Evolutionary conservation across 2,329 filamentous ascomycete species (phyloP).

Genomic region (Arthrinium phaeospermum): DNA sequence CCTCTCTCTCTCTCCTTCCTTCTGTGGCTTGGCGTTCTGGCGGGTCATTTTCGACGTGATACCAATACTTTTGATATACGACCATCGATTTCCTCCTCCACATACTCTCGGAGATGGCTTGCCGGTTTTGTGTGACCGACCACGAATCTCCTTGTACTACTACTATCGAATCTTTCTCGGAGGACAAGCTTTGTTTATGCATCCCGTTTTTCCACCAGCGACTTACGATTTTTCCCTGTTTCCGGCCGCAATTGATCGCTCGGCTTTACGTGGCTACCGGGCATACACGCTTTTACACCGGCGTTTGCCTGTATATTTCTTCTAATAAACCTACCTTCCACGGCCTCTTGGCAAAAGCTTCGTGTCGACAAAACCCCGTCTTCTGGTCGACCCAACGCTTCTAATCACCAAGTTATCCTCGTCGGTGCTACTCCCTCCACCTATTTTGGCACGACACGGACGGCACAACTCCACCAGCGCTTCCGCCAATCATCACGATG

Average conservation of each 20-base stretch:
- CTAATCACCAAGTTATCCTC: slow-evolving; percentile 1
- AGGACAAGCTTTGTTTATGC: slow-evolving; percentile 13
- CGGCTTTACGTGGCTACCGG: slow-evolving; percentile 8
- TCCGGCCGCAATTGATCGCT: background rate
- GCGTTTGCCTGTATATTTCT: slow-evolving; percentile 18
- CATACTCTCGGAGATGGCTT: background rate
- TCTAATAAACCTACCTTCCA: slow-evolving; percentile 17
- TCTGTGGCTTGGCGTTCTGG: slow-evolving; percentile 25
- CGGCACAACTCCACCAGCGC: background rate
- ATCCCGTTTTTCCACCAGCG: background rate
- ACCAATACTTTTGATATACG: slow-evolving; percentile 41
- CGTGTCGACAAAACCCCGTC: background rate
- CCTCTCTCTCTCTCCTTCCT: slow-evolving; percentile 17
- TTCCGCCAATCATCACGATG: background rate
- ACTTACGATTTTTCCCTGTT: slow-evolving; percentile 7
- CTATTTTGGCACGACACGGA: background rate
- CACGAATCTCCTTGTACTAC: slow-evolving; percentile 19
- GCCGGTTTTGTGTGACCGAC: background rate
- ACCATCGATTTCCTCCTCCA: slow-evolving; percentile 18
- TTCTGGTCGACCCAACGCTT: background rate
- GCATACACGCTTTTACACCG: background rate
- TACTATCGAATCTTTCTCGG: background rate
- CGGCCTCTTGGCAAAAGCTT: slow-evolving; percentile 1
- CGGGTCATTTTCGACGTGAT: slow-evolving; percentile 33
- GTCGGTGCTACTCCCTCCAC: background rate